A percentile compares a stretch with the other conserved stretches of the same genome.
These are phyloP conservation scores for Dillenia turbinata DNA, from an alignment of 164 flowering plant genomes.

Conservation along the genomic window DNA sequence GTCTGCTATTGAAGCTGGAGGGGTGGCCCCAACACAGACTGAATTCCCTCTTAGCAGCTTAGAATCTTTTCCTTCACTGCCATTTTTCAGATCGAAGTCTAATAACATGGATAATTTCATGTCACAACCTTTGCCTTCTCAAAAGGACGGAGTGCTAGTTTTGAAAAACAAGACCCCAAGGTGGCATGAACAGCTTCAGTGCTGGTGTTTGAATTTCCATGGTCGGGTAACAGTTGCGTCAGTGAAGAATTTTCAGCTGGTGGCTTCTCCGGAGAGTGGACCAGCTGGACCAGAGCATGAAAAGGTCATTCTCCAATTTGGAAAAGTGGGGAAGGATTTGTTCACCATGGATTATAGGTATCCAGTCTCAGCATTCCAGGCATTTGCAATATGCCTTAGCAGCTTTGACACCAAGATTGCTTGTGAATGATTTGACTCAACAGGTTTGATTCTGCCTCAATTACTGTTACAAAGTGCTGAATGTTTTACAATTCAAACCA, in stretches of 20 bases:
- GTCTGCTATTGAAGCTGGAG: conserved; percentile 56
- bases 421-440: conserved; percentile 44
- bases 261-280: conserved; percentile 52
- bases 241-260: conserved; percentile 76
- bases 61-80: conserved; percentile 42
- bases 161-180: conserved; percentile 71
- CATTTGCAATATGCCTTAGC: conserved; percentile 81
- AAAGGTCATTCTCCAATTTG: conserved; percentile 67
- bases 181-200: conserved; percentile 86
- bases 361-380: conserved; percentile 75
- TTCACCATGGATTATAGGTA: conserved; percentile 84
- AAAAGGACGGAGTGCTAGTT: conserved; percentile 43
- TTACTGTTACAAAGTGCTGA: no score
- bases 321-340: conserved; percentile 72
- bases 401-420: conserved; percentile 87
- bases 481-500: no score
- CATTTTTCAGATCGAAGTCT: conserved; percentile 54
- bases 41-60: conserved; percentile 37
- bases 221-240: conserved; percentile 84
- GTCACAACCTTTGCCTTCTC: conserved; percentile 33
- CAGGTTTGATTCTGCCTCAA: conserved; percentile 18
- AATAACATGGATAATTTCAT: conserved; percentile 24
- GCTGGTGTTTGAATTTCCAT: conserved; percentile 81
- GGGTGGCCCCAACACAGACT: conserved; percentile 66
- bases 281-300: conserved; percentile 49